Evolutionary conservation across 1,284 basidiomycete species (phyloP), one percentile per base, ranked within the genome.

Genomic region (Ganoderma boninense): DNA sequence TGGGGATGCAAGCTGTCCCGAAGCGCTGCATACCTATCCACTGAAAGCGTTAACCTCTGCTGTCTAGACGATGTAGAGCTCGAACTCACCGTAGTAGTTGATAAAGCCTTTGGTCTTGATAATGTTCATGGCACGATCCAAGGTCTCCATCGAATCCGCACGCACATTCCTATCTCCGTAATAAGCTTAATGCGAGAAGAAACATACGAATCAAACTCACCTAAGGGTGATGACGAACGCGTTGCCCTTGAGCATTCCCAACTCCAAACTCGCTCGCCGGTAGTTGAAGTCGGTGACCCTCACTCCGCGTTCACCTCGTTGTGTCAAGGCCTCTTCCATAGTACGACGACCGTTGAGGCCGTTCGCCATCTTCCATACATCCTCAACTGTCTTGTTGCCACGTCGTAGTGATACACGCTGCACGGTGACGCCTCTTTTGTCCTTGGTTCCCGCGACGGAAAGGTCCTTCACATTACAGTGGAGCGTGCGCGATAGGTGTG

Each of bases 161-260:
- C 93, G 90, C 8, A 97, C 92, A 77, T 94, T 97, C 74, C 96
- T 97, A 61, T 23, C 13, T 26, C 44, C 60, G 29, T n/a, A 7
- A 32, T 62, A 26, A 57, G 29, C 49, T 18, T 29, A 4, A 26
- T n/a, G 26, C 29, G 38, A 18, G 16, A 16, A 26, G 23, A n/a
- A 20, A 0, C 13, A 46, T 46, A 29, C 16, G 42, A 29, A 18
- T 68, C 63, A 8, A 13, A 79, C 88, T 67, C 78, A 97, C 95
- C 98, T 87, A 29, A 99, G 84, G 0, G 97, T 98, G 74, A 99
- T 97, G 62, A 96, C 87, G 76, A 99, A 99, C 32, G 93, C 91
- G 79, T 99, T 99, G 18, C 98, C 98, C 81, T 96, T 96, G 72
- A 99, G 85, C 92, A 97, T 95, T 4, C 98, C 98, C 54, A 99